phyloP scores from a whole-genome alignment of 345 rosid species.

The Syzygium jambos region DNA sequence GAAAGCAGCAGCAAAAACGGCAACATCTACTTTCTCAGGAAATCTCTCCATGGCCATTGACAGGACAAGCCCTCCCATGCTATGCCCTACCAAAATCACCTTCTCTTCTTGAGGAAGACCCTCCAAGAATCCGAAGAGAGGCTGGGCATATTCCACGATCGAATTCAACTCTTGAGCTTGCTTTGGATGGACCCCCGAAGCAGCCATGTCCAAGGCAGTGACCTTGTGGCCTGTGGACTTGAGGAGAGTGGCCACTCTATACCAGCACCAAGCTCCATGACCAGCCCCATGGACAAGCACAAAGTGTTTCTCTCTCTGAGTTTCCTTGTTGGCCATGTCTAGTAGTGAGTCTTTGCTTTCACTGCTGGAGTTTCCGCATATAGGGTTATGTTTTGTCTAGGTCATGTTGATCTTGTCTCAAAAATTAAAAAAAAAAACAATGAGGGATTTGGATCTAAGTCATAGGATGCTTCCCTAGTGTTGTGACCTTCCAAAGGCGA shows the following conservation, averaged over 20 bases:
- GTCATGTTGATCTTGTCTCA: not conserved
- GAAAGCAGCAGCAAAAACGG: constrained; percentile 16
- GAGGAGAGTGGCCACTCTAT: constrained; percentile 14
- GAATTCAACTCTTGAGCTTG: constrained; percentile 15
- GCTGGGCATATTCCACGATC: constrained; percentile 19
- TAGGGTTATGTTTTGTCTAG: not conserved
- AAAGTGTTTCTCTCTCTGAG: not conserved
- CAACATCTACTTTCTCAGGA: constrained; percentile 26
- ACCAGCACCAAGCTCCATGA: constrained; percentile 37
- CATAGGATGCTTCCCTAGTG: not conserved
- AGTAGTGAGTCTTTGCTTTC: not conserved
- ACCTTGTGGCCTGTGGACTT: constrained; percentile 16
- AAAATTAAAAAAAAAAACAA: not conserved
- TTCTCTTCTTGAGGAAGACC: constrained; percentile 16
- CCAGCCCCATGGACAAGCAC: constrained; percentile 18
- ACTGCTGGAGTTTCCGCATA: not conserved
- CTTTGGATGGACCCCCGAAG: constrained; percentile 19
- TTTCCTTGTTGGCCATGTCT: not conserved
- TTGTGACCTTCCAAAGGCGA: not conserved
- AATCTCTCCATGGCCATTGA: constrained; percentile 36
- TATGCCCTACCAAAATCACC: constrained; percentile 37
- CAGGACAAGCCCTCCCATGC: constrained; percentile 19
- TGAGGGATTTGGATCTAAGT: not conserved
- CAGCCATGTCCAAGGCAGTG: constrained; percentile 21
- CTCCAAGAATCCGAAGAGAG: constrained; percentile 22